These are phyloP conservation scores for Przewalskia tangutica DNA, from an alignment of 257 asterid species.

Conservation along the genomic window DNA sequence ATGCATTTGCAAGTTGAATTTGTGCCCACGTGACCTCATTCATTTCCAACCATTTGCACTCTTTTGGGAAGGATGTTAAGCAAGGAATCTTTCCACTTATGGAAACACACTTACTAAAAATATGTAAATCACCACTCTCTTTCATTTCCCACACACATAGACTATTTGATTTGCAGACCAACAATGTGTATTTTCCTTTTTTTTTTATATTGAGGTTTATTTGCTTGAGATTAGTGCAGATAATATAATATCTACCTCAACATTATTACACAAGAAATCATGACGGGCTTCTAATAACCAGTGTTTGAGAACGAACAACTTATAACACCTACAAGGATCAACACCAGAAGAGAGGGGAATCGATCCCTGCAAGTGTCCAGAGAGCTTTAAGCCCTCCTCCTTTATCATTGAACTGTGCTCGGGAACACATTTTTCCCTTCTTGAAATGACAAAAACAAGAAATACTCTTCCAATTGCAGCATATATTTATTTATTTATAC, in stretches of 20 bases:
- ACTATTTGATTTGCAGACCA: neutral
- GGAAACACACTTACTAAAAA: constrained; percentile 13
- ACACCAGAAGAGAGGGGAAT: too few species aligned
- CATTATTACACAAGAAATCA: too few species aligned
- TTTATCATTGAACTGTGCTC: too few species aligned
- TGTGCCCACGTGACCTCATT: constrained; percentile 14
- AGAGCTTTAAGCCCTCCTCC: too few species aligned
- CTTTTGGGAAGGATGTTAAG: constrained; percentile 8
- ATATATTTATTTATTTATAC: neutral
- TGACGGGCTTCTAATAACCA: too few species aligned
- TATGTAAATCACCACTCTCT: neutral
- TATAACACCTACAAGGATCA: too few species aligned
- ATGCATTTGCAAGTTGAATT: constrained; percentile 8
- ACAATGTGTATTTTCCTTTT: neutral
- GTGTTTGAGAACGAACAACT: too few species aligned
- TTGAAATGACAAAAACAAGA: neutral
- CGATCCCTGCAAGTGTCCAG: too few species aligned
- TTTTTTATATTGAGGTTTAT: too few species aligned
- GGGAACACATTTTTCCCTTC: too few species aligned
- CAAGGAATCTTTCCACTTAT: constrained; percentile 24
- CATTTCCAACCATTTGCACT: constrained; percentile 10
- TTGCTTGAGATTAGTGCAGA: too few species aligned
- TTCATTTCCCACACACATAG: constrained; percentile 10
- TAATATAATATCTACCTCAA: too few species aligned
- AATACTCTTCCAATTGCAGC: neutral